phyloP scores from a whole-genome alignment of 257 asterid genomes.

The Osmanthus fragrans region DNA sequence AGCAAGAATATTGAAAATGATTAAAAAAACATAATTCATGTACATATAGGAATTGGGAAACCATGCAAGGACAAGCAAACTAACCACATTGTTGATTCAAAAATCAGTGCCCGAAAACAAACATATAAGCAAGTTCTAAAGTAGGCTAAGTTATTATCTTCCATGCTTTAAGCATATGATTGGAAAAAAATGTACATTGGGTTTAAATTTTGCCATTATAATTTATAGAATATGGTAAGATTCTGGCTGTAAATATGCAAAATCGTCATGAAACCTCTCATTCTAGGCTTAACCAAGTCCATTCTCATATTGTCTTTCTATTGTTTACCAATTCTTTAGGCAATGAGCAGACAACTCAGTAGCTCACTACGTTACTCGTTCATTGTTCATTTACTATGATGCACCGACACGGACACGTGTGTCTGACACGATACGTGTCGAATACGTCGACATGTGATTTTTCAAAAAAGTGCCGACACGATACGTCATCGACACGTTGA shows the following conservation, averaged over 20 bases:
- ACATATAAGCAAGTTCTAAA: background rate
- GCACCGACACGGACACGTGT: too few relatives aligned
- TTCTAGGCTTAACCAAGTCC: background rate
- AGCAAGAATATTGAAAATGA: background rate
- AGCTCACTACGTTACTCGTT: background rate
- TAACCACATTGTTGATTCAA: background rate
- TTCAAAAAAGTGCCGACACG: too few relatives aligned
- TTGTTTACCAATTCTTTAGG: too few relatives aligned
- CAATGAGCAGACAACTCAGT: too few relatives aligned
- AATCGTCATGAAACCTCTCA: background rate
- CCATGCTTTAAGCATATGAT: background rate
- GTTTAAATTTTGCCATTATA: background rate
- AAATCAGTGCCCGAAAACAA: background rate
- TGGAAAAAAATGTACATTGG: too few relatives aligned
- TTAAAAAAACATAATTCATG: background rate
- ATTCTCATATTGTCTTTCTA: background rate
- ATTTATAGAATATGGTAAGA: background rate
- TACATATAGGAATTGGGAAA: background rate
- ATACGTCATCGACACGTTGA: too few relatives aligned
- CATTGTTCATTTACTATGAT: background rate
- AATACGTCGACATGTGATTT: too few relatives aligned
- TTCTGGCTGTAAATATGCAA: background rate
- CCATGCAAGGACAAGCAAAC: background rate
- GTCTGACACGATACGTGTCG: too few relatives aligned
- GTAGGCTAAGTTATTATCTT: background rate